These are phyloP conservation scores for Ophiosphaerella herpotricha DNA, from an alignment of 2,329 filamentous ascomycete species.

Conservation along the genomic window DNA sequence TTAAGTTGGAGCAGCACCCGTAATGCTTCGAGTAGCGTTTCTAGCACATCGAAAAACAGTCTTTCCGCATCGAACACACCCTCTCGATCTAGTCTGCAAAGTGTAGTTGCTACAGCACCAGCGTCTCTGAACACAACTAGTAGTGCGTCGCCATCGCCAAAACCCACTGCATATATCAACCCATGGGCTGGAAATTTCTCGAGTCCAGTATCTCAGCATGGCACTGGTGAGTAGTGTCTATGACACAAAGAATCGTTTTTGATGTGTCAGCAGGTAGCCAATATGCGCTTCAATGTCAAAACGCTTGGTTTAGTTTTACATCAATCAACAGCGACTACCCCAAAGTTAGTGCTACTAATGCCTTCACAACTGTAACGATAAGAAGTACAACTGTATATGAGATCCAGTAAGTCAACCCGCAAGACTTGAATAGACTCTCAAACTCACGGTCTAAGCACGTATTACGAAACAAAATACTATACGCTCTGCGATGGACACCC, in stretches of 20 bases:
- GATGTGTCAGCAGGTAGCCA: conserved; percentile 8
- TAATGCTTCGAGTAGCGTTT: conserved; percentile 1
- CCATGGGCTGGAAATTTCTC: conserved; percentile 24
- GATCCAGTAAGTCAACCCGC: conserved; percentile 6
- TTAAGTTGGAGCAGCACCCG: conserved; percentile 1
- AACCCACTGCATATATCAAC: conserved; percentile 12
- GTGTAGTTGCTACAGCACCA: background rate
- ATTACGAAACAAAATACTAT: conserved; percentile 14
- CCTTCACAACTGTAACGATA: conserved; percentile 9
- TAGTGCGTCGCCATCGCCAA: conserved; percentile 2
- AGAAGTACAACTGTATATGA: conserved; percentile 14
- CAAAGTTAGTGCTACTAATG: conserved; percentile 2
- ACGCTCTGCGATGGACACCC: conserved; percentile 24
- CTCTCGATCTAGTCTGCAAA: background rate
- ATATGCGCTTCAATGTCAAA: conserved; percentile 21
- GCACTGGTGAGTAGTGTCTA: conserved; percentile 8
- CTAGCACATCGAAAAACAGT: background rate
- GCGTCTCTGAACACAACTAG: conserved; percentile 5
- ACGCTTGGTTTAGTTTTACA: conserved; percentile 17
- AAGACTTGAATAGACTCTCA: too few species aligned
- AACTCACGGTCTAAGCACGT: conserved; percentile 5
- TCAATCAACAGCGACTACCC: conserved; percentile 12
- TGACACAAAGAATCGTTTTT: background rate
- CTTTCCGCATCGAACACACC: background rate
- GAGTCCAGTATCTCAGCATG: conserved; percentile 9